These are phyloP conservation scores for Capsicum rhomboideum DNA, from an alignment of 257 asterid genomes.

Conservation along the genomic window DNA sequence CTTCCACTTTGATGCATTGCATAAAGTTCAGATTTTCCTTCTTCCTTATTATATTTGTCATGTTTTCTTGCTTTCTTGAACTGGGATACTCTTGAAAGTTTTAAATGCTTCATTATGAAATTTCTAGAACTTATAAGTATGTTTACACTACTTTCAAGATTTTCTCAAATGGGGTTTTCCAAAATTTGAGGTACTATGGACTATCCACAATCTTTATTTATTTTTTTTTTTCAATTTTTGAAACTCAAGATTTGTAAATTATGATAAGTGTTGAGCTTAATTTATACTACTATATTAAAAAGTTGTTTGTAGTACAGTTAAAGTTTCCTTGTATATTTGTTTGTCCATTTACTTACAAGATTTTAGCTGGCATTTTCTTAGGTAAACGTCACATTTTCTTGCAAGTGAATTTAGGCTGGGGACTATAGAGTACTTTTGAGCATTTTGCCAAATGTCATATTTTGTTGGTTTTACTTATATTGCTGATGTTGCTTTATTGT, in stretches of 20 bases:
- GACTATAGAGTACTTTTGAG: neutral
- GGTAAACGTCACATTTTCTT: slow-evolving; percentile 5
- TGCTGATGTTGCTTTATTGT: neutral
- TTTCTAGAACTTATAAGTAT: neutral
- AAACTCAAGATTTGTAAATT: neutral
- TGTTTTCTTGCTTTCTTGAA: neutral
- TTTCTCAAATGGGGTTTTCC: neutral
- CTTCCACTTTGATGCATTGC: neutral
- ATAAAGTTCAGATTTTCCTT: neutral
- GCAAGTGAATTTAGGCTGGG: neutral
- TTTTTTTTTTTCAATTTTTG: neutral
- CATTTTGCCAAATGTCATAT: neutral
- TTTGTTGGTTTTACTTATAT: neutral
- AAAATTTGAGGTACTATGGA: neutral
- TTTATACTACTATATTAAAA: neutral
- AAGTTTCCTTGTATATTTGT: neutral
- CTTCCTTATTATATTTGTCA: neutral
- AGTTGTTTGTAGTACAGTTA: neutral
- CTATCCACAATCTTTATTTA: neutral
- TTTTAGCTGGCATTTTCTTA: neutral
- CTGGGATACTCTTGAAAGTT: neutral
- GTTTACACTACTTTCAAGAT: neutral
- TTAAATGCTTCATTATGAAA: neutral
- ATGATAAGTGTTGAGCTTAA: neutral
- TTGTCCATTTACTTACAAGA: neutral